Percentiles rank a stretch among this genome's conserved stretches.
Conservation (phyloP, 2,329 filamentous ascomycete genomes). For the Fusarium incarnatum region DNA sequence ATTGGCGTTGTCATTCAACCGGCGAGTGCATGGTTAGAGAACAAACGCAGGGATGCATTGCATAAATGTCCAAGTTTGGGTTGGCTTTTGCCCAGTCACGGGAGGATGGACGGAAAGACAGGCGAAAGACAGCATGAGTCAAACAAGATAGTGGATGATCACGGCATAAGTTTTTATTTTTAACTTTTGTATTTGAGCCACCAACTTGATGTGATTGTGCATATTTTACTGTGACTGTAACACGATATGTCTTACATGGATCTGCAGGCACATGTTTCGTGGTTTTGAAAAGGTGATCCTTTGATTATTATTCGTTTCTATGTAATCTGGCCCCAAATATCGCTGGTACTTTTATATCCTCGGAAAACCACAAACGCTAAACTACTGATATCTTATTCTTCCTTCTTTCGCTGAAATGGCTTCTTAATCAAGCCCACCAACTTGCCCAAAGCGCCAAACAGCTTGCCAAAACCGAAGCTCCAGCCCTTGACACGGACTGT, state of each 20-base stretch:
- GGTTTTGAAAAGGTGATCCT: neutral
- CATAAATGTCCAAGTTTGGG: slow-evolving; percentile 1
- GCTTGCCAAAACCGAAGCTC: slow-evolving; percentile 72
- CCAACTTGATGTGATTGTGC: neutral
- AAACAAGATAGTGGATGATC: slow-evolving; percentile 19
- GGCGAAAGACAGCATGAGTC: slow-evolving; percentile 5
- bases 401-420: slow-evolving; percentile 36
- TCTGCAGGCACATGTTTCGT: neutral
- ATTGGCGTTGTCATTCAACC: slow-evolving; percentile 7
- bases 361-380: neutral
- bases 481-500: slow-evolving; percentile 76
- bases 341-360: neutral
- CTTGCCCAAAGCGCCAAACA: slow-evolving; percentile 37
- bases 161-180: slow-evolving; percentile 34
- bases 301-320: neutral
- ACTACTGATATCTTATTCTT: neutral
- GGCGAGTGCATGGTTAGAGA: slow-evolving; percentile 6
- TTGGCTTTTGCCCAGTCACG: slow-evolving; percentile 8
- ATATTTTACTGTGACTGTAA: neutral
- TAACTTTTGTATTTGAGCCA: slow-evolving; percentile 5
- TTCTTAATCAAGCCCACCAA: slow-evolving; percentile 35
- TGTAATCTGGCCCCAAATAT: neutral
- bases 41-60: slow-evolving; percentile 15
- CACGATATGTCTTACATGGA: neutral
- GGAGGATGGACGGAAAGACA: slow-evolving; percentile 11